Conservation (phyloP, 164 flowering plant species). For the Vitis cinerea region DNA sequence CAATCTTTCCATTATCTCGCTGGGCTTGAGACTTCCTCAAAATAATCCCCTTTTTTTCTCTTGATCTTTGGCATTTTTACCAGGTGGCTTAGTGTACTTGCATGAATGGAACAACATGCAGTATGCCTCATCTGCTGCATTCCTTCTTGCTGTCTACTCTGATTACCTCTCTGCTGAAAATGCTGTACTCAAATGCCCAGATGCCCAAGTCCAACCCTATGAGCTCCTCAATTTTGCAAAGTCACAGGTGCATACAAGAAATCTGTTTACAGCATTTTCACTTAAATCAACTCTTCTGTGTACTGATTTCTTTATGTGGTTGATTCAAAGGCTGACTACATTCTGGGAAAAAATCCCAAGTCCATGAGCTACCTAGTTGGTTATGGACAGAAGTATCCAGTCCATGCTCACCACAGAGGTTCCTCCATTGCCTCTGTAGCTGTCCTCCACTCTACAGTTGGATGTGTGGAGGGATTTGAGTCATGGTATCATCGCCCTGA, state of each 20-base stretch:
- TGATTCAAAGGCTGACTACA: constrained; percentile 69
- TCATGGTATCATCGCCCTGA: constrained; percentile 52
- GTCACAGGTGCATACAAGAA: constrained; percentile 57
- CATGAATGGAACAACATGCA: constrained; percentile 87
- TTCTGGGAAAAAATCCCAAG: constrained; percentile 85
- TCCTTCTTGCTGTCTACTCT: constrained; percentile 79
- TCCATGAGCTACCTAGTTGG: constrained; percentile 84
- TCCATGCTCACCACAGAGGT: constrained; percentile 77
- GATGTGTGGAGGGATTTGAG: constrained; percentile 78
- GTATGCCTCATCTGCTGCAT: constrained; percentile 70
- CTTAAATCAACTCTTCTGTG: no score
- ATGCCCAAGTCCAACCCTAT: constrained; percentile 45
- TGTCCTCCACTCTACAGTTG: constrained; percentile 30
- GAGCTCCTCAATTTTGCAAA: constrained; percentile 67
- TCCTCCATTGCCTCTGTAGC: constrained; percentile 63
- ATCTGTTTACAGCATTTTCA: no score
- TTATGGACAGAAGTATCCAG: constrained; percentile 60
- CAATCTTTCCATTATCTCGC: background rate
- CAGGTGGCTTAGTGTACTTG: constrained; percentile 72
- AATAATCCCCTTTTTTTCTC: background rate
- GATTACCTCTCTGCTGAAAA: constrained; percentile 57
- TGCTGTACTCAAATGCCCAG: constrained; percentile 56
- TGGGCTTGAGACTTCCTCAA: background rate
- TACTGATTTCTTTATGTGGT: background rate
- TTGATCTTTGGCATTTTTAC: background rate